Evolutionary conservation across 2,329 filamentous ascomycete genomes (phyloP), one percentile per base, ranked within the genome.

Genomic region (Neonectria ditissima): DNA sequence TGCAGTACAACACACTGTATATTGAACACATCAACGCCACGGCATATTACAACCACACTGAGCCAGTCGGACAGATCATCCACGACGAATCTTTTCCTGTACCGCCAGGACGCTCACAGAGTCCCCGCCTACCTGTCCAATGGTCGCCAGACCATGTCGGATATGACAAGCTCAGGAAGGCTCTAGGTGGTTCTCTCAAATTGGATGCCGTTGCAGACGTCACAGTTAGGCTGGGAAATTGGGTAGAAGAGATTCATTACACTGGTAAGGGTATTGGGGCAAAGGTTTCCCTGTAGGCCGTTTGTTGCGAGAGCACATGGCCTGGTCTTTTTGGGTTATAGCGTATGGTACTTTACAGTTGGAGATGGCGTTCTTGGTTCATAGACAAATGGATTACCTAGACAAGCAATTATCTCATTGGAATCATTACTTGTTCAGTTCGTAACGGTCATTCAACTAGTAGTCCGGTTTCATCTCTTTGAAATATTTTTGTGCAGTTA

Each of bases 11-110:
- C 55, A 93, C 89, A 1, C 79, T 98, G 18, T 92, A 89, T 71
- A 86, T 99, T 66, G 92, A 93, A 39, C 85, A 84, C 54, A 86
- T 98, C 72, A 91, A 97, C 73, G 95, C 95, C 7, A 93, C 91
- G 1, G 94, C 96, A 0, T 91, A 89, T 65, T 97, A 97, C 78
- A 93, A 97, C 67, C 87, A 92, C 65, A 92, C 89, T 9, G 89
- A 95, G 55, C 86, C 89, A 2, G 84, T 97, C 0, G 96, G 94
- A 1, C 87, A 84, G 26, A 97, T 98, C 62, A 70, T 91, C 24
- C 93, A 96, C 75, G 84, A 90, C 41, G 76, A 88, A 16, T 88
- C 92, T 0, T 95, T 98, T 73, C 86, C 88, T 2, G 91, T 94
- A 2, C 90, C 91, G 0, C 93, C 94, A 0, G 93, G 94, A 0